Base-by-base conservation (phyloP, 2,329 filamentous ascomycete species). In the Xylariaceae sp. region DNA sequence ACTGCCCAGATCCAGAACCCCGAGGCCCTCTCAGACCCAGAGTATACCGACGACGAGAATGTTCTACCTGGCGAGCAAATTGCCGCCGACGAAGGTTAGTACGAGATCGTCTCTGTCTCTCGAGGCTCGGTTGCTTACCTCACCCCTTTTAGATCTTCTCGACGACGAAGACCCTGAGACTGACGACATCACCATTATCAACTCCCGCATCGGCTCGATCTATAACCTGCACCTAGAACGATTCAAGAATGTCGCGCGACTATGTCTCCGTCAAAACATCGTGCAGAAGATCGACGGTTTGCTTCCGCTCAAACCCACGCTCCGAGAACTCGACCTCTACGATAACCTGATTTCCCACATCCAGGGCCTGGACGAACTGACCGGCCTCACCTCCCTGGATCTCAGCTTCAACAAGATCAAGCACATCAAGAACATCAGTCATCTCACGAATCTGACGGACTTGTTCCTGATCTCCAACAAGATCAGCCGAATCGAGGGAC, bases 401-500 rank as follows among this genome's bases (percentile, higher is more conserved):
- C 81, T 99, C 55, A 95, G 90, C 74, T 99, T 97, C 83, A 99
- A 99, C 80, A 97, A 97, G 79, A 93, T 99, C 78, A 97, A 96
- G 74, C 92, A 97, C 75, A 96, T 99, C 78, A 96, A 96, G 75
- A 86, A 93, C 69, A 78, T 97, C 65, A 82, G 82, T 60, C 88
- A 93, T 69, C 78, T 99, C 60, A 87, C 78, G 18, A 82, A 91
- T 56, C 82, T 97, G 59, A 88, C 82, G 63, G 91, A 97, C 67
- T 73, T 99, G 2, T 99, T 89, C 74, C 89, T 99, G 68, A 91
- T 97, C 53, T 90, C 96, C 71, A 97, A 99, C 76, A 94, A 94
- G 74, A 96, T 99, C 71, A 82, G 83, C 66, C 86, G 80, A 57
- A 97, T 99, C 68, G 93, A 97, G 70, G 88, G 88, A 11, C 78